Percentiles rank a stretch among this genome's conserved stretches.
Conservation (phyloP, 31 red algal species). For the Odonthalia washingtoniensis region DNA sequence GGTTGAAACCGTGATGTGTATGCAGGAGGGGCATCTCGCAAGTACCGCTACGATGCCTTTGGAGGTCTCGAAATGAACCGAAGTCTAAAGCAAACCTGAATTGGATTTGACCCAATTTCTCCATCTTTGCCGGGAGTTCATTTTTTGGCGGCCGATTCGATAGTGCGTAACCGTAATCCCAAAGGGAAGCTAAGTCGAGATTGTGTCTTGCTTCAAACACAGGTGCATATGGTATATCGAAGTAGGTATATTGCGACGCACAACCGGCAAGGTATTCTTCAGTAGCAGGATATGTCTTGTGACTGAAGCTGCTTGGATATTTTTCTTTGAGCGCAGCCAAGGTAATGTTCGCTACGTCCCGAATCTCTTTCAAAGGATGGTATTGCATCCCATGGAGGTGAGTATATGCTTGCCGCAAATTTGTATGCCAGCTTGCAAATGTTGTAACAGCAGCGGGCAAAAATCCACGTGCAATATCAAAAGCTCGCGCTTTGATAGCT, state of each 20-base stretch:
- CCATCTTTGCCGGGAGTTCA: background rate
- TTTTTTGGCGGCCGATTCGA: background rate
- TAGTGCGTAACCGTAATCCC: background rate
- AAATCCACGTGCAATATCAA: constrained; percentile 13
- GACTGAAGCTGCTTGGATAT: constrained; percentile 5
- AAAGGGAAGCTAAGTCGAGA: background rate
- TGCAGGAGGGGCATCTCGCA: background rate
- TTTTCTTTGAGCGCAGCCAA: background rate
- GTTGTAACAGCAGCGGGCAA: constrained; percentile 6
- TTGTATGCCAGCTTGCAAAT: background rate
- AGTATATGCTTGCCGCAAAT: constrained; percentile 2
- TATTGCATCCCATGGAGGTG: background rate
- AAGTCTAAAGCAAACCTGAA: constrained; percentile 18
- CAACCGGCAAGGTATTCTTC: background rate
- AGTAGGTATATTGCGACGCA: background rate
- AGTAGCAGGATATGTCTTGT: background rate
- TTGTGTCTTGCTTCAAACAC: background rate
- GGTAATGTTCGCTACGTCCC: background rate
- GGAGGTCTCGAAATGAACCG: constrained; percentile 7
- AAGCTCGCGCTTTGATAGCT: constrained; percentile 6
- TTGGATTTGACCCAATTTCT: background rate
- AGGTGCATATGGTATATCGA: background rate
- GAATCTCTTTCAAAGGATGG: constrained; percentile 20
- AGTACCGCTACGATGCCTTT: background rate
- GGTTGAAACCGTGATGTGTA: background rate